Evolutionary conservation across 352 stramenopile species (phyloP).

Genomic region (Phytophthora vignae): DNA sequence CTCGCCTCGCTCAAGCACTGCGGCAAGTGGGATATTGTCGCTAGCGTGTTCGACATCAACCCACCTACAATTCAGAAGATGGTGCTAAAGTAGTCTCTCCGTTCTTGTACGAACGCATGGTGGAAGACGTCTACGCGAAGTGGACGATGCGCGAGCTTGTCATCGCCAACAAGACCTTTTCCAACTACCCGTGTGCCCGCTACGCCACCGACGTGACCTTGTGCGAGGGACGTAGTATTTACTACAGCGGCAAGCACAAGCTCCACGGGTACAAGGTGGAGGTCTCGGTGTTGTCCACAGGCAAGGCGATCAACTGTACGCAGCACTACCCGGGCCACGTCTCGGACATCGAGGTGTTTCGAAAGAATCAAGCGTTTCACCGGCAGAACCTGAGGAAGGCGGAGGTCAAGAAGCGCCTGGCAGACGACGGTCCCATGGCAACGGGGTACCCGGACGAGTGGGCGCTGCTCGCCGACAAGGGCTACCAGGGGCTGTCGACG

Average conservation of each 20-base stretch:
- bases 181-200: slow-evolving; percentile 2
- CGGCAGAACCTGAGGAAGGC: neutral
- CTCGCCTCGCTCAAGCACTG: slow-evolving; percentile 5
- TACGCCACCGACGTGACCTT: slow-evolving; percentile 17
- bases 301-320: neutral
- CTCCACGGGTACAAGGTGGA: neutral
- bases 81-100: slow-evolving; percentile 2
- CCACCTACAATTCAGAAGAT: slow-evolving; percentile 5
- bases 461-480: neutral
- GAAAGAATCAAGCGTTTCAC: no score
- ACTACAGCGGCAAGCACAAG: neutral
- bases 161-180: slow-evolving; percentile 5
- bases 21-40: slow-evolving; percentile 10
- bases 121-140: neutral
- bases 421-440: no score
- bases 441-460: no score
- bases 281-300: neutral
- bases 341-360: neutral
- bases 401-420: neutral
- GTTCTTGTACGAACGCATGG: slow-evolving; percentile 9
- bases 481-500: neutral
- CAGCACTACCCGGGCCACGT: neutral
- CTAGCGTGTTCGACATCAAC: slow-evolving; percentile 14
- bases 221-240: neutral
- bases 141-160: neutral